Evolutionary conservation across 1,284 basidiomycete species (phyloP), one percentile per base, ranked within the genome.

Genomic region (Mycosarcoma mackinlayi): DNA sequence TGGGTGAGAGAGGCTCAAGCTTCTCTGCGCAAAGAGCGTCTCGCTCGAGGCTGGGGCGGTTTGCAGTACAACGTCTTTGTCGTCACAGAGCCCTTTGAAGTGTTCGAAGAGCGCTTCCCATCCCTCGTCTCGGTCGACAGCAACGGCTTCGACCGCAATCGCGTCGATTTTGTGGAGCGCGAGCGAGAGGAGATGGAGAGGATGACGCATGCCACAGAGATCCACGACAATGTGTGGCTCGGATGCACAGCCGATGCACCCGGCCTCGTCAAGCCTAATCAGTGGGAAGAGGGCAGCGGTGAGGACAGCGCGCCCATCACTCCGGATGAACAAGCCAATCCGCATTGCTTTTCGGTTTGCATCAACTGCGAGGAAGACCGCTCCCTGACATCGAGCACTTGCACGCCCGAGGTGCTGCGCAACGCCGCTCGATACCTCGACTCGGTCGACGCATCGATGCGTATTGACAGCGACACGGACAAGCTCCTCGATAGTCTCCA

Each of bases 141-240:
- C 19, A 65, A 77, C 31, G 87, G 87, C 21, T 76, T 79, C 2
- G 78, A 83, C 23, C 84, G 83, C 60, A 83, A 83, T 46, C 80
- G 83, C 42, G 82, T 86, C 39, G 84, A 86, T 66, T 84, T 87
- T 48, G 84, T 85, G 46, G 85, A 86, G 28, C 78, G 85, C 41
- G 93, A 96, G 84, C 88, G 89, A 81, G 90, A 92, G 62, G 93
- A 95, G 84, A 94, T 94, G 91, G 86, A 90, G 24, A 89, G 91
- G 75, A 85, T 95, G 59, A 96, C 94, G 0, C 87, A 88, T 47
- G 92, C 92, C 3, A 89, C 88, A 27, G 91, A 93, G 84, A 93
- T 95, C 47, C 85, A 85, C 16, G 84, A 85, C 33, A 86, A 86
- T 18, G 85, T 88, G 62, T 88, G 86, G 85, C 67, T 78, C 33